A percentile compares a stretch with the other conserved stretches of the same genome.
These are phyloP conservation scores for Neofusicoccum ribis DNA, from an alignment of 2,329 filamentous ascomycete species.

Conservation along the genomic window DNA sequence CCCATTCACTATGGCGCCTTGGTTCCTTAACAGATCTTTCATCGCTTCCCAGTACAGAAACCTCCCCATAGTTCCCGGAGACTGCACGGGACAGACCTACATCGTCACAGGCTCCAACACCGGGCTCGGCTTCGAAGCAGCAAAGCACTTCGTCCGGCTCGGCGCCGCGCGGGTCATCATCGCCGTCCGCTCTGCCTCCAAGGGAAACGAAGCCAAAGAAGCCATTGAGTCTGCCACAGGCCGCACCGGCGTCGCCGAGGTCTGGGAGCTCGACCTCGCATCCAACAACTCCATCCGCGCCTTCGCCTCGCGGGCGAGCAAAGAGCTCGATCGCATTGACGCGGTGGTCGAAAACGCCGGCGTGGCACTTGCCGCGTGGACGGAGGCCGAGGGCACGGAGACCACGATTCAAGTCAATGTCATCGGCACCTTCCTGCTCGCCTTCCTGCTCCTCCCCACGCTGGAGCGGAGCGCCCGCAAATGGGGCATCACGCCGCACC, in stretches of 20 bases:
- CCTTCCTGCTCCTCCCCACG: conserved; percentile 30
- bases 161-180: conserved; percentile 21
- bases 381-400: conserved; percentile 23
- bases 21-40: too few species aligned
- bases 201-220: conserved; percentile 41
- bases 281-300: conserved; percentile 38
- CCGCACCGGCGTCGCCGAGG: conserved; percentile 22
- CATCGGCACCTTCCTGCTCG: conserved; percentile 26
- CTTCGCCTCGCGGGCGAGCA: conserved; percentile 30
- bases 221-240: conserved; percentile 32
- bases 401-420: conserved; percentile 29
- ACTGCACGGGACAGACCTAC: conserved; percentile 16
- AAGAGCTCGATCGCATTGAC: conserved; percentile 33
- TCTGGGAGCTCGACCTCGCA: conserved; percentile 45
- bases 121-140: conserved; percentile 22
- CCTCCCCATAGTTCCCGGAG: neutral
- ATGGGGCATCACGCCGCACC: conserved; percentile 29
- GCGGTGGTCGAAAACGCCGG: conserved; percentile 39
- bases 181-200: conserved; percentile 25
- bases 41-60: neutral
- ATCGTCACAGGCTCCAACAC: conserved; percentile 25
- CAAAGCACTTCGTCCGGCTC: conserved; percentile 21
- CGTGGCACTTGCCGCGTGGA: conserved; percentile 23
- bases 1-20: too few species aligned
- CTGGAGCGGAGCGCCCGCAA: conserved; percentile 28